Conservation (phyloP, 75 land plant species). For the Cryptomeria japonica region DNA sequence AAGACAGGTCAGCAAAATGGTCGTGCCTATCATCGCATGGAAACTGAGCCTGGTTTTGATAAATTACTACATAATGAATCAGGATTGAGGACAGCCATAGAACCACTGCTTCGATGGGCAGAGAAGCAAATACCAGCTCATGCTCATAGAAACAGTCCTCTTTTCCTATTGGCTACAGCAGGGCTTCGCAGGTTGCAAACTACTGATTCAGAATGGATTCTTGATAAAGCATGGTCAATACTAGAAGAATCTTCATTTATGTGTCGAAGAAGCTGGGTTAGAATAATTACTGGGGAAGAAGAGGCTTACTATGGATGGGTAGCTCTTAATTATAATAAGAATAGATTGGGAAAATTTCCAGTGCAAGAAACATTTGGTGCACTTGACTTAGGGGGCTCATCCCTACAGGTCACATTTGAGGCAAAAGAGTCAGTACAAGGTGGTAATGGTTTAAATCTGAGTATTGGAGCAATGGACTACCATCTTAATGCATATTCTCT, state of each 20-base stretch:
- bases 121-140: conserved; percentile 73
- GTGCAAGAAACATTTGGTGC: conserved; percentile 70
- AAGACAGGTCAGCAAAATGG: conserved; percentile 30
- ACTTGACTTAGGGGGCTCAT: conserved; percentile 96
- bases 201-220: conserved; percentile 78
- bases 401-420: conserved; percentile 97
- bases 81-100: conserved; percentile 70
- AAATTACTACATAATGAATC: conserved; percentile 76
- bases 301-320: conserved; percentile 99
- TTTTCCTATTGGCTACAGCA: conserved; percentile 91
- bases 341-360: conserved; percentile 52
- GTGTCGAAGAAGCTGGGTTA: conserved; percentile 73
- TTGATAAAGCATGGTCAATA: conserved; percentile 73
- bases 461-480: conserved; percentile 69
- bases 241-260: conserved; percentile 65
- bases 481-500: conserved; percentile 93
- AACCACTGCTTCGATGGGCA: conserved; percentile 91
- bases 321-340: conserved; percentile 80
- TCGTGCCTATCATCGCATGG: conserved; percentile 92
- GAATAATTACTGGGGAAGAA: conserved; percentile 75
- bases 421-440: conserved; percentile 30
- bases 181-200: conserved; percentile 76
- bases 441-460: conserved; percentile 67
- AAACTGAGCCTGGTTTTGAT: conserved; percentile 95
- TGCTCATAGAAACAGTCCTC: conserved; percentile 62